Evolutionary conservation across 2,329 filamentous ascomycete species (phyloP).

Genomic region (Fusarium foetens): DNA sequence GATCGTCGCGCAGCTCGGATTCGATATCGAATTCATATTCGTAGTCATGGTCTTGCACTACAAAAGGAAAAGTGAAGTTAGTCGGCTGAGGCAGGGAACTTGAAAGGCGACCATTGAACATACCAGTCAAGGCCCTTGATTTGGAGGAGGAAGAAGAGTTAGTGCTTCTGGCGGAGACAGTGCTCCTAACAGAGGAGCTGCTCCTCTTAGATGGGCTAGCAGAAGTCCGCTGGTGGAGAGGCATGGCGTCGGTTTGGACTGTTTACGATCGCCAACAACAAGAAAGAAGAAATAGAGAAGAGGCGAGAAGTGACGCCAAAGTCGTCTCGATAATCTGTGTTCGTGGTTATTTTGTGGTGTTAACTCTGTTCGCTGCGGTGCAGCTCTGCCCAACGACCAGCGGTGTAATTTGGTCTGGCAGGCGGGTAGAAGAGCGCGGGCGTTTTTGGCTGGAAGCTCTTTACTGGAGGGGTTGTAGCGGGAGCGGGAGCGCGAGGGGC

Average conservation of each 20-base stretch:
- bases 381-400: conserved; percentile 47
- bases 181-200: conserved; percentile 41
- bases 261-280: conserved; percentile 36
- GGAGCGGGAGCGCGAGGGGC: conserved; percentile 42
- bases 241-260: conserved; percentile 41
- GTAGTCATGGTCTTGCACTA: conserved; percentile 40
- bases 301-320: conserved; percentile 23
- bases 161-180: conserved; percentile 23
- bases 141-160: conserved; percentile 26
- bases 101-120: conserved; percentile 27
- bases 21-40: conserved; percentile 41
- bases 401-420: conserved; percentile 42
- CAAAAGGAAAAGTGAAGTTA: conserved; percentile 26
- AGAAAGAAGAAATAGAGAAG: conserved; percentile 25
- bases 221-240: conserved; percentile 45
- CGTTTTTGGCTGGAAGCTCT: conserved; percentile 38
- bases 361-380: conserved; percentile 41
- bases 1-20: conserved; percentile 41
- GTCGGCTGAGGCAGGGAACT: conserved; percentile 14
- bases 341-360: conserved; percentile 35
- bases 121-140: conserved; percentile 40
- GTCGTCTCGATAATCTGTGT: conserved; percentile 31
- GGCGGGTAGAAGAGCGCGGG: conserved; percentile 37
- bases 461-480: conserved; percentile 33
- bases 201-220: conserved; percentile 43